phyloP scores from a whole-genome alignment of 495 filamentous ascomycete species.

The Elasticomyces elasticus region DNA sequence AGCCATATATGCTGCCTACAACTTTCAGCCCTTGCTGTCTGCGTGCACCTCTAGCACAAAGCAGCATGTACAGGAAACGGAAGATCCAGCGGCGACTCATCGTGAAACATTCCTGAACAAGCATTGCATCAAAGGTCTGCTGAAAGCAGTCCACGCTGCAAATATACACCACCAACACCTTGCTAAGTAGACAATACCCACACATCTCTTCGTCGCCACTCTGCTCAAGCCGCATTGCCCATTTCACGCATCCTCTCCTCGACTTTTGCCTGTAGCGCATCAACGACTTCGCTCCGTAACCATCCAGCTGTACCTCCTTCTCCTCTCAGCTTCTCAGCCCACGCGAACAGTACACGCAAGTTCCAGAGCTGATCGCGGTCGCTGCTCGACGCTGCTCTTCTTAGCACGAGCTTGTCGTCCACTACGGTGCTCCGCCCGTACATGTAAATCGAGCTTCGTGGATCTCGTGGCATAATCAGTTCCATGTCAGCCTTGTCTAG shows the following conservation, averaged over 20 bases:
- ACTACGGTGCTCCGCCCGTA: conserved; percentile 54
- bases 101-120: no score
- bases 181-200: not conserved
- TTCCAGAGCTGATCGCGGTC: conserved; percentile 63
- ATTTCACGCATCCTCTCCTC: conserved; percentile 29
- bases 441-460: conserved; percentile 20
- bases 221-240: not conserved
- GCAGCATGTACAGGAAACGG: no score
- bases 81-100: no score
- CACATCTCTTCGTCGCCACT: not conserved
- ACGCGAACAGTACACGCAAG: conserved; percentile 69
- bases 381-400: conserved; percentile 50
- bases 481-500: conserved; percentile 70
- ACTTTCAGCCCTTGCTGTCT: no score
- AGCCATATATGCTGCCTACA: not conserved
- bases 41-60: no score
- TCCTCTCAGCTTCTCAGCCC: conserved; percentile 49
- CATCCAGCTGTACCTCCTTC: conserved; percentile 31
- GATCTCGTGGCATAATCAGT: conserved; percentile 56
- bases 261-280: conserved; percentile 31
- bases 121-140: no score
- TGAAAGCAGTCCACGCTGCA: no score
- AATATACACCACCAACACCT: not conserved
- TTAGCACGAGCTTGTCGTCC: conserved; percentile 65
- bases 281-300: conserved; percentile 32